Base-by-base conservation (phyloP, 225 moss, liverwort and hornwort genomes). In the Lunularia cruciata region DNA sequence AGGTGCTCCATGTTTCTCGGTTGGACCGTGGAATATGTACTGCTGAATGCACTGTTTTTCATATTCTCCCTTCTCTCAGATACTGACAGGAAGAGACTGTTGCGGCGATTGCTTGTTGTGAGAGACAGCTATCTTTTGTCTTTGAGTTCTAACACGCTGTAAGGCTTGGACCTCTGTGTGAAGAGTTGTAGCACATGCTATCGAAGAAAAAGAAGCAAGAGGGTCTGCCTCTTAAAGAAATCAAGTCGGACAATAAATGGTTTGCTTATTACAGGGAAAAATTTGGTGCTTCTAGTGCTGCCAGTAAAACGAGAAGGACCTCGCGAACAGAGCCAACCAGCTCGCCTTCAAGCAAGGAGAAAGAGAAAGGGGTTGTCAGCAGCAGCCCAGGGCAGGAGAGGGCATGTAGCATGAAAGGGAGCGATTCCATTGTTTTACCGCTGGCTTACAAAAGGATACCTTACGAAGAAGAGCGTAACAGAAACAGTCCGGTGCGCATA, bases 391-490 rank as follows among this genome's bases (percentile, higher is more conserved):
- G 57, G 52, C 57, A 76, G 72, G 54, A 70, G 58, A 57, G 59
- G 66, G 58, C 30, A 83, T 76, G 87, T 71, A 72, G 68, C 61
- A 84, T 86, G 83, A 77, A 82, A 81, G 81, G 83, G 61, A 83
- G 81, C 43, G 67, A 86, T 68, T 85, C 85, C 66, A 77, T 73
- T 73, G 63, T 73, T 34, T 75, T 79, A 70, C 81, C 88, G 18
- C 15, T 69, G 54, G 64, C 64, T 10, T 79, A 71, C 49, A 81
- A 73, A 60, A 68, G 83, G 34, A 33, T 75, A 46, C 23, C 60
- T 4, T 52, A 67, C 43, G 72, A 72, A 5, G 79, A 77, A 67
- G 74, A 78, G 38, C 70, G 39, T 43, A 74, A 62, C 8, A 72
- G 60, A 69, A 65, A 33, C 47, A 81, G 70, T 16, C 75, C 69